These are phyloP conservation scores for Lasiodiplodia sp. DNA, from an alignment of 2,329 filamentous ascomycete species.

Conservation along the genomic window DNA sequence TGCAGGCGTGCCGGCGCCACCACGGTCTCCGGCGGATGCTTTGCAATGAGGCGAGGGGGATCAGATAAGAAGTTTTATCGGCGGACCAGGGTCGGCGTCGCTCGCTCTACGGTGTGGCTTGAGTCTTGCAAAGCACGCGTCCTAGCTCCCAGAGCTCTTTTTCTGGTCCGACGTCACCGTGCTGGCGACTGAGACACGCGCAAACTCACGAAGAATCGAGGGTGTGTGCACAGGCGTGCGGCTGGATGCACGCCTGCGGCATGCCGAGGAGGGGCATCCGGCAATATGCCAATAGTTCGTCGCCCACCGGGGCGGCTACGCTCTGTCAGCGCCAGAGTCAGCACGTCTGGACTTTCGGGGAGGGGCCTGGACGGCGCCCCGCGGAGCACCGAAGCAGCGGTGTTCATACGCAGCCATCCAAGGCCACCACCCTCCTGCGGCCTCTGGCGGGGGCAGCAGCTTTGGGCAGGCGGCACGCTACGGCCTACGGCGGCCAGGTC, in stretches of 20 bases:
- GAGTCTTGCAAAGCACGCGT: constrained; percentile 2
- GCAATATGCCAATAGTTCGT: background rate
- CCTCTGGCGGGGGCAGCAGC: background rate
- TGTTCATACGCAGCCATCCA: constrained; percentile 15
- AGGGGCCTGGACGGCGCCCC: constrained; percentile 21
- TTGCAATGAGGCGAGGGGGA: background rate
- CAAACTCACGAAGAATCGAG: background rate
- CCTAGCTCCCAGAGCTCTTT: constrained; percentile 23
- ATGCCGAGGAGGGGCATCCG: constrained; percentile 12
- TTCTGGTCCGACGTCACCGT: constrained; percentile 7
- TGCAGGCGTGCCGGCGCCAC: background rate
- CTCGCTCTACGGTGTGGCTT: constrained; percentile 5
- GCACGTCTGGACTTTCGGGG: background rate
- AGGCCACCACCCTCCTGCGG: constrained; percentile 22
- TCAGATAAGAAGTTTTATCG: constrained; percentile 27
- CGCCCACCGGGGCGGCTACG: constrained; percentile 10
- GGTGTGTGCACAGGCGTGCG: background rate
- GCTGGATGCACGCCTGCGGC: constrained; percentile 7
- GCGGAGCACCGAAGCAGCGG: constrained; percentile 12
- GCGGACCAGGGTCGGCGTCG: constrained; percentile 7
- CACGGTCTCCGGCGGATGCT: background rate
- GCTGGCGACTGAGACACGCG: background rate
- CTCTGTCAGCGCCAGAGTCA: constrained; percentile 25
- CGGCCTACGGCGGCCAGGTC: constrained; percentile 13
- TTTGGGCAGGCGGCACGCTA: constrained; percentile 6